Conservation (phyloP, 2,329 filamentous ascomycete species). For the Sporothrix globosa region DNA sequence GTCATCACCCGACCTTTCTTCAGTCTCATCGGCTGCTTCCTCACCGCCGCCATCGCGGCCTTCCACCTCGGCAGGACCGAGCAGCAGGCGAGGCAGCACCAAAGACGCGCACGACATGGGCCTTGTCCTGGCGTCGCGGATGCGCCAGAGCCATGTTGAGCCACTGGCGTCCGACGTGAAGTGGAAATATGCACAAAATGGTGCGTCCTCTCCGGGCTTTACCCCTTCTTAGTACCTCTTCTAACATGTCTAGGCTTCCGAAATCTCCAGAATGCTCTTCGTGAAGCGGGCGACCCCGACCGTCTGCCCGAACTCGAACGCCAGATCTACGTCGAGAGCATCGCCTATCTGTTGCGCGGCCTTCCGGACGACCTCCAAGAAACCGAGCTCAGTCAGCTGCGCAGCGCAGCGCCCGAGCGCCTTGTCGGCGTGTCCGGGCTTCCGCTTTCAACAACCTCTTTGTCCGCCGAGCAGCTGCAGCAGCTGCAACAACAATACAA, state of each 20-base stretch:
- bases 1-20: slow-evolving; percentile 16
- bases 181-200: slow-evolving; percentile 37
- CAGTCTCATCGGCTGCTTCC: slow-evolving; percentile 22
- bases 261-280: slow-evolving; percentile 33
- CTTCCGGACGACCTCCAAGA: slow-evolving; percentile 61
- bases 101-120: slow-evolving; percentile 26
- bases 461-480: slow-evolving; percentile 30
- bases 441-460: slow-evolving; percentile 15
- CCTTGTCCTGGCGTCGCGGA: slow-evolving; percentile 26
- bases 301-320: slow-evolving; percentile 53
- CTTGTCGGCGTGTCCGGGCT: slow-evolving; percentile 34
- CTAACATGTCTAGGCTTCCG: slow-evolving; percentile 31
- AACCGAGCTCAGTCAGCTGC: slow-evolving; percentile 58
- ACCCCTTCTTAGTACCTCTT: not conserved
- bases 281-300: slow-evolving; percentile 36
- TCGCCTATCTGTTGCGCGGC: slow-evolving; percentile 66
- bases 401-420: slow-evolving; percentile 53
- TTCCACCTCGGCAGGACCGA: slow-evolving; percentile 26
- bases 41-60: slow-evolving; percentile 30
- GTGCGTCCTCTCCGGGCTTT: slow-evolving; percentile 9
- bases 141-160: not conserved
- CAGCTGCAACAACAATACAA: slow-evolving; percentile 4
- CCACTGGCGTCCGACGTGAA: slow-evolving; percentile 31
- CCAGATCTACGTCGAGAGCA: slow-evolving; percentile 65
- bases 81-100: slow-evolving; percentile 18